phyloP scores from a whole-genome alignment of 1,139 yeast species.

The Yamadazyma songkhlaensis region DNA sequence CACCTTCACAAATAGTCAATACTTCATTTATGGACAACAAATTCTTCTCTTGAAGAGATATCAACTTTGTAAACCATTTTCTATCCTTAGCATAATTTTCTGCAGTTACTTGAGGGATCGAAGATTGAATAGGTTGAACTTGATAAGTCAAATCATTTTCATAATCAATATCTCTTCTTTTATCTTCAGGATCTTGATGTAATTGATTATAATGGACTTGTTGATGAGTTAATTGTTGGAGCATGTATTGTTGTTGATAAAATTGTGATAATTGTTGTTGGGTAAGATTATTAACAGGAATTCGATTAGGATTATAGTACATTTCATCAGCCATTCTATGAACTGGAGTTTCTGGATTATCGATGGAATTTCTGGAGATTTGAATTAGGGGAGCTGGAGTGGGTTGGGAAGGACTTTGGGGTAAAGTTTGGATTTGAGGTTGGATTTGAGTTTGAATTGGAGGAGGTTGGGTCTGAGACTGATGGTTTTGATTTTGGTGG shows the following conservation, averaged over 20 bases:
- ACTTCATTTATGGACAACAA: slow-evolving; percentile 32
- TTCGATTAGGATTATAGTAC: too few species aligned
- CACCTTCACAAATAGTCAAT: slow-evolving; percentile 36
- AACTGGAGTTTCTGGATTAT: too few species aligned
- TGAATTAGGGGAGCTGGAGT: not conserved
- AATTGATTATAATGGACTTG: not conserved
- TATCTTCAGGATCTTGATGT: not conserved
- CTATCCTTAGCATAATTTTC: slow-evolving; percentile 32
- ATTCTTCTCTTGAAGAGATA: slow-evolving; percentile 28
- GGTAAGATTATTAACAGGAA: not conserved
- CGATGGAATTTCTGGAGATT: too few species aligned
- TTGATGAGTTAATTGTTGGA: not conserved
- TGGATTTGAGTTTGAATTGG: too few species aligned
- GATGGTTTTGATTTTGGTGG: too few species aligned
- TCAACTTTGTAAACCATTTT: slow-evolving; percentile 39
- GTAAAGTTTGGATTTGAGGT: too few species aligned
- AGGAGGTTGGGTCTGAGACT: too few species aligned
- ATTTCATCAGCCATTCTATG: too few species aligned
- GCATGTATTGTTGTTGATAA: slow-evolving; percentile 1
- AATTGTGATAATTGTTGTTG: not conserved
- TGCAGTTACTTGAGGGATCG: too few species aligned
- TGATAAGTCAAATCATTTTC: not conserved
- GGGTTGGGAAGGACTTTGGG: too few species aligned
- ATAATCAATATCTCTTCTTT: not conserved
- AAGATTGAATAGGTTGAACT: not conserved